phyloP scores from a whole-genome alignment of 1,284 basidiomycete genomes.

The Leccinum huronense region DNA sequence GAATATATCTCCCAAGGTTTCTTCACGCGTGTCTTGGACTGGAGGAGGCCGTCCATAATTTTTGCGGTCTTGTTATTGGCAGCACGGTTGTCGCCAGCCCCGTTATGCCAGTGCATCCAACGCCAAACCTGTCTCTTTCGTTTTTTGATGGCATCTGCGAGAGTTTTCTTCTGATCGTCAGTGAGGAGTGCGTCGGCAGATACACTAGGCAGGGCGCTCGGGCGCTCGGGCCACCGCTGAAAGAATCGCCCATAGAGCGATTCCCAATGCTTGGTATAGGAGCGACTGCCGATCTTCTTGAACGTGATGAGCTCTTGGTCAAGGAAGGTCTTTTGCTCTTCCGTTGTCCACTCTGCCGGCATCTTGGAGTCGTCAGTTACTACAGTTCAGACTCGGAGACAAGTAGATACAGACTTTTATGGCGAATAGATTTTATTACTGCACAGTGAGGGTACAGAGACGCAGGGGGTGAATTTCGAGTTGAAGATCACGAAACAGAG shows the following conservation, averaged over 20 bases:
- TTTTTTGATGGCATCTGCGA: background rate
- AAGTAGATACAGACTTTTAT: too few species aligned
- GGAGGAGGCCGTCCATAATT: background rate
- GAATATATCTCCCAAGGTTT: slow-evolving; percentile 1
- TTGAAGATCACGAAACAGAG: too few species aligned
- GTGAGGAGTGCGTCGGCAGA: background rate
- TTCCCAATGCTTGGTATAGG: slow-evolving; percentile 1
- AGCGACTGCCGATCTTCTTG: background rate
- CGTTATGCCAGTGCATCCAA: background rate
- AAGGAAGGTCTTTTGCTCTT: slow-evolving; percentile 2
- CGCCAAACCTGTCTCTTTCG: background rate
- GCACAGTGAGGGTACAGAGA: too few species aligned
- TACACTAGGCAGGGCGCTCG: background rate
- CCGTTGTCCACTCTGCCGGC: background rate
- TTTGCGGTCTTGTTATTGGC: background rate
- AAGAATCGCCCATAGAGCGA: background rate
- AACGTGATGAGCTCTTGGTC: background rate
- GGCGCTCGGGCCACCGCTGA: background rate
- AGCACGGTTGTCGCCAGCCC: background rate
- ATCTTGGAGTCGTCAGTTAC: too few species aligned
- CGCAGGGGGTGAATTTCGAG: too few species aligned
- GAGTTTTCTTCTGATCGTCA: background rate
- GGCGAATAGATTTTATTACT: too few species aligned
- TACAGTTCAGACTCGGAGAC: too few species aligned
- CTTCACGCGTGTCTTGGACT: background rate